These are phyloP conservation scores for Phytophthora meadii DNA, from an alignment of 352 stramenopile species.

Conservation along the genomic window DNA sequence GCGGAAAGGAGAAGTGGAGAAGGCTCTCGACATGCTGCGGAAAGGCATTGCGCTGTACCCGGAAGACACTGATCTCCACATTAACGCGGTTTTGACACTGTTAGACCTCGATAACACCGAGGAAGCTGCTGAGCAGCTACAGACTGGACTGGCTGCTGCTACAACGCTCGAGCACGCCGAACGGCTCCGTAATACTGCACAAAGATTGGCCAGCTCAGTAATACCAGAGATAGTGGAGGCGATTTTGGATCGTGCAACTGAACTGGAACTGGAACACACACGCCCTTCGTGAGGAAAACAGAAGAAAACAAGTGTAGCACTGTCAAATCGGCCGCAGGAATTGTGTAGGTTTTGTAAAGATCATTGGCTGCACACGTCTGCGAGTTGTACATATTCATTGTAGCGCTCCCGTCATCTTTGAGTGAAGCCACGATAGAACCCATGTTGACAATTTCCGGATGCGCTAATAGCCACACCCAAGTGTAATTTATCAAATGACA, in stretches of 20 bases:
- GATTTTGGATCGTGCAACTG: conserved; percentile 30
- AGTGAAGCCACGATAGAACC: no score
- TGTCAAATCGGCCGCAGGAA: not conserved
- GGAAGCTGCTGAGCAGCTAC: conserved; percentile 32
- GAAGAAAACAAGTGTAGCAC: no score
- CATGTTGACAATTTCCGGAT: no score
- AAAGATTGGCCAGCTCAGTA: conserved; percentile 10
- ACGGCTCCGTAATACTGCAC: conserved; percentile 29
- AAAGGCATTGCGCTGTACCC: conserved; percentile 46
- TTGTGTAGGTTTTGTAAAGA: no score
- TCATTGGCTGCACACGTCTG: not conserved
- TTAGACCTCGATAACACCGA: conserved; percentile 24
- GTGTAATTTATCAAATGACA: no score
- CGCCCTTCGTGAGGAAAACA: not conserved
- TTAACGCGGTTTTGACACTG: conserved; percentile 56
- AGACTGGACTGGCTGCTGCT: conserved; percentile 22
- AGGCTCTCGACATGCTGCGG: conserved; percentile 42
- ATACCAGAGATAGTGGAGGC: conserved; percentile 23
- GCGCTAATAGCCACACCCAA: no score
- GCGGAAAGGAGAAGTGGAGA: conserved; percentile 30
- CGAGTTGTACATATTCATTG: not conserved
- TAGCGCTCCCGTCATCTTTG: no score
- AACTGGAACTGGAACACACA: conserved; percentile 18
- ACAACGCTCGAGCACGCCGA: conserved; percentile 19
- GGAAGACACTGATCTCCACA: conserved; percentile 47